Conservation (phyloP, 129 eudicot species). For the Deinandra increscens region DNA sequence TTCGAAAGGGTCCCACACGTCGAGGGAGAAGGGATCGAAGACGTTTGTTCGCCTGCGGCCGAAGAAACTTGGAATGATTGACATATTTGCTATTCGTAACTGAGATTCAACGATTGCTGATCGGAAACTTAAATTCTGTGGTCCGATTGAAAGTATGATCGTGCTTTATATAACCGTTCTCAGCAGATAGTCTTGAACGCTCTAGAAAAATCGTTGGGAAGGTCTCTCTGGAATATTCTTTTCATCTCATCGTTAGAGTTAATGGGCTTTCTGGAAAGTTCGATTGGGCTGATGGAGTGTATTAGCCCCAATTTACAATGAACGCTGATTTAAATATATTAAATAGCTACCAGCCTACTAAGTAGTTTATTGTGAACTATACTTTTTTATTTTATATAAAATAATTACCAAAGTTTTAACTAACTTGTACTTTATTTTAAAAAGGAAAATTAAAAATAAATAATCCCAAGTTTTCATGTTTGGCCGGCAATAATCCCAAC, state of each 20-base stretch:
- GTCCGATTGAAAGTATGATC: not conserved
- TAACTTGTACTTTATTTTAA: too few relatives aligned
- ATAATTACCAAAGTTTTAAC: too few relatives aligned
- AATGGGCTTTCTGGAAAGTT: not conserved
- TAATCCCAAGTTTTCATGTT: too few relatives aligned
- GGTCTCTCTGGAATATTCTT: conserved; percentile 17
- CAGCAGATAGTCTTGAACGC: conserved; percentile 11
- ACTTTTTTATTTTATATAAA: too few relatives aligned
- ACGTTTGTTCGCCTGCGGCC: conserved; percentile 29
- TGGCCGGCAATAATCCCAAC: too few relatives aligned
- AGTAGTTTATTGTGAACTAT: too few relatives aligned
- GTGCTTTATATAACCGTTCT: conserved; percentile 13
- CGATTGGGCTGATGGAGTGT: not conserved
- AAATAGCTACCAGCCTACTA: too few relatives aligned
- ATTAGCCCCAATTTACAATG: too few relatives aligned
- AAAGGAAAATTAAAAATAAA: too few relatives aligned
- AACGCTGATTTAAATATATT: too few relatives aligned
- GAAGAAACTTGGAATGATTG: conserved; percentile 36
- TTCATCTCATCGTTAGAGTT: not conserved
- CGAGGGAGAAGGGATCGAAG: conserved; percentile 33
- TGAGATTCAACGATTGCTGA: not conserved
- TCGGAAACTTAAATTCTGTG: conserved; percentile 3
- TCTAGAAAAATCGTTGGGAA: conserved; percentile 21
- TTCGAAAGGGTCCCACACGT: conserved; percentile 32
- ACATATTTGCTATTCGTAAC: conserved; percentile 4